Evolutionary conservation across 495 filamentous ascomycete genomes (phyloP).

Genomic region (Polyplosphaeria fusca): DNA sequence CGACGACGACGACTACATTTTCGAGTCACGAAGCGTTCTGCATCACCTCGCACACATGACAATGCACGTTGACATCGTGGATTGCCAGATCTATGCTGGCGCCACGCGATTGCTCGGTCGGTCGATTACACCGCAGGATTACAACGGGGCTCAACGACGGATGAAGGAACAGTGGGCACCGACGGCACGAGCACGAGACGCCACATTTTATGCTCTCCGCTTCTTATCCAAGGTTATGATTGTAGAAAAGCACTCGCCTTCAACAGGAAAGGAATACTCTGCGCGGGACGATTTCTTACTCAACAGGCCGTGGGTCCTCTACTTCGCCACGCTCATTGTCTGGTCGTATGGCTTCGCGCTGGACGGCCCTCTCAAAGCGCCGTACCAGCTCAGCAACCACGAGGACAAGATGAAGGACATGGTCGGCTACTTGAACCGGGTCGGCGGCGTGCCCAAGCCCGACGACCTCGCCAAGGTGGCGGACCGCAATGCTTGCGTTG

Average conservation of each 20-base stretch:
- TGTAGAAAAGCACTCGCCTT: conserved; percentile 40
- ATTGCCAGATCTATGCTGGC: conserved; percentile 92
- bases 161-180: conserved; percentile 92
- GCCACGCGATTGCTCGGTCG: conserved; percentile 81
- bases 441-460: conserved; percentile 73
- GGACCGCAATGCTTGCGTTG: conserved; percentile 78
- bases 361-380: conserved; percentile 66
- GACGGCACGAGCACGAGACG: conserved; percentile 85
- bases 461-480: conserved; percentile 73
- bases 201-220: conserved; percentile 87
- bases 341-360: conserved; percentile 95
- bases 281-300: conserved; percentile 87
- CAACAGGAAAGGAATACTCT: conserved; percentile 53
- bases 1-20: conserved; percentile 75
- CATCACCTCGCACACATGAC: conserved; percentile 97
- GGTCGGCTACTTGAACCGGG: conserved; percentile 68
- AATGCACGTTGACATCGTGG: conserved; percentile 96
- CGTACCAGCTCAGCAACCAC: conserved; percentile 53
- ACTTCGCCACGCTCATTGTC: conserved; percentile 85
- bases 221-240: conserved; percentile 80
- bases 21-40: conserved; percentile 81
- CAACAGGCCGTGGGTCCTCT: conserved; percentile 96
- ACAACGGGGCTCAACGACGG: conserved; percentile 71
- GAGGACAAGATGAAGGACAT: conserved; percentile 73
- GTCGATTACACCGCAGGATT: conserved; percentile 77